These are phyloP conservation scores for Fonsecaea pugnacius DNA, from an alignment of 2,329 filamentous ascomycete species.

Conservation along the genomic window DNA sequence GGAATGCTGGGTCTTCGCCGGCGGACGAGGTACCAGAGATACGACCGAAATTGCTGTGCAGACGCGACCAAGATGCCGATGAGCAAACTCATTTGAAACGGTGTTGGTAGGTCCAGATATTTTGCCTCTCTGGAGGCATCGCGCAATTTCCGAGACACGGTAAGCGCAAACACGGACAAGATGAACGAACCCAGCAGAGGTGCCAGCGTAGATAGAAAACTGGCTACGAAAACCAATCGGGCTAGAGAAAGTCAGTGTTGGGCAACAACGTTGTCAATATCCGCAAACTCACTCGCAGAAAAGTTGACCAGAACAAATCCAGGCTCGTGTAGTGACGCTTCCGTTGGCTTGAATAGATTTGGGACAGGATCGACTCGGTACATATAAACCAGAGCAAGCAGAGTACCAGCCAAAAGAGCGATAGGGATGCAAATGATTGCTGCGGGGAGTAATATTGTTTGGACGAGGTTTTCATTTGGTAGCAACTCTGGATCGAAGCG, in stretches of 20 bases:
- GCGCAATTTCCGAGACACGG: conserved; percentile 16
- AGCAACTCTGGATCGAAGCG: conserved; percentile 1
- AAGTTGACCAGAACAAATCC: conserved; percentile 30
- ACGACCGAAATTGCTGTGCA: conserved; percentile 25
- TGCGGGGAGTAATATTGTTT: conserved; percentile 22
- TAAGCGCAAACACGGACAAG: conserved; percentile 21
- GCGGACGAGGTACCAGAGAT: conserved; percentile 23
- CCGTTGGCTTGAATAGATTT: neutral
- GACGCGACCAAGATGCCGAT: conserved; percentile 28
- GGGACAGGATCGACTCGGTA: conserved; percentile 16
- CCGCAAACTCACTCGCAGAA: conserved; percentile 22
- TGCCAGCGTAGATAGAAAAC: conserved; percentile 27
- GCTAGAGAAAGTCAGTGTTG: conserved; percentile 4
- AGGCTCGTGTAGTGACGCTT: neutral
- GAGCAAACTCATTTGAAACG: conserved; percentile 30
- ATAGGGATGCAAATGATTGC: conserved; percentile 26
- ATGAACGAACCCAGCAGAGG: conserved; percentile 30
- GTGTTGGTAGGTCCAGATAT: conserved; percentile 27
- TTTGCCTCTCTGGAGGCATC: conserved; percentile 9
- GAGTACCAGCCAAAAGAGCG: conserved; percentile 19
- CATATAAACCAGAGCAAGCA: conserved; percentile 24
- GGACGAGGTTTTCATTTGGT: neutral
- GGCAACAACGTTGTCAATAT: neutral
- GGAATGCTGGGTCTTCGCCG: conserved; percentile 19
- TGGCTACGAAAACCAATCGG: conserved; percentile 26